Conservation (phyloP, 2,329 filamentous ascomycete genomes). For the Talaromyces marneffei region DNA sequence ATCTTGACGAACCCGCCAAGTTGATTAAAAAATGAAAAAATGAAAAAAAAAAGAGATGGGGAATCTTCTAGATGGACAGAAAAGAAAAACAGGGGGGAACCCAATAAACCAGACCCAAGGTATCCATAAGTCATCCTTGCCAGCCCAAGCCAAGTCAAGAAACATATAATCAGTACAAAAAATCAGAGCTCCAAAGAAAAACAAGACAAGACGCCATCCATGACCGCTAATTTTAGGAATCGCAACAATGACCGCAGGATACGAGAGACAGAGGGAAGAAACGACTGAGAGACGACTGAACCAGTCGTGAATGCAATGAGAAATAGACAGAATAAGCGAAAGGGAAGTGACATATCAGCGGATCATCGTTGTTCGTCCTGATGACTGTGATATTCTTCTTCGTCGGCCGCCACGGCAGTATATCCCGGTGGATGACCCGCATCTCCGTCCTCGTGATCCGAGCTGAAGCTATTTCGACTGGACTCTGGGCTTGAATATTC, state of each 20-base stretch:
- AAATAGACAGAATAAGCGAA: background rate
- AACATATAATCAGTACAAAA: conserved; percentile 11
- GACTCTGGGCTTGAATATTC: conserved; percentile 53
- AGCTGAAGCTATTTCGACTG: conserved; percentile 45
- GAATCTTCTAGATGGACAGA: conserved; percentile 6
- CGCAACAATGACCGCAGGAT: background rate
- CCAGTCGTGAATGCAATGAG: background rate
- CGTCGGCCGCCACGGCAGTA: conserved; percentile 59
- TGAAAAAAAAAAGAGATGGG: conserved; percentile 5
- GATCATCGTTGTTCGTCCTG: conserved; percentile 8
- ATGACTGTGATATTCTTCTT: conserved; percentile 12
- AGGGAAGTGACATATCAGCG: background rate
- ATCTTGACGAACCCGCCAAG: background rate
- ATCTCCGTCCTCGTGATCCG: conserved; percentile 32
- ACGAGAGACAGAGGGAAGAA: background rate
- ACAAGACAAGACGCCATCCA: conserved; percentile 23
- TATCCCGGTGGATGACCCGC: conserved; percentile 73
- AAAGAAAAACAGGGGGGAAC: background rate
- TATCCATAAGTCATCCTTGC: conserved; percentile 7
- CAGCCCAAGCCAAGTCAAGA: conserved; percentile 15
- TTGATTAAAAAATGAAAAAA: too few species aligned
- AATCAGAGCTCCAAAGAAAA: conserved; percentile 15
- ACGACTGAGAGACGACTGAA: background rate
- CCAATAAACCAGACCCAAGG: background rate
- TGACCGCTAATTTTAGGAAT: conserved; percentile 25